Base-by-base conservation (phyloP, 345 rosid species). In the Eucalyptus tenuipes region DNA sequence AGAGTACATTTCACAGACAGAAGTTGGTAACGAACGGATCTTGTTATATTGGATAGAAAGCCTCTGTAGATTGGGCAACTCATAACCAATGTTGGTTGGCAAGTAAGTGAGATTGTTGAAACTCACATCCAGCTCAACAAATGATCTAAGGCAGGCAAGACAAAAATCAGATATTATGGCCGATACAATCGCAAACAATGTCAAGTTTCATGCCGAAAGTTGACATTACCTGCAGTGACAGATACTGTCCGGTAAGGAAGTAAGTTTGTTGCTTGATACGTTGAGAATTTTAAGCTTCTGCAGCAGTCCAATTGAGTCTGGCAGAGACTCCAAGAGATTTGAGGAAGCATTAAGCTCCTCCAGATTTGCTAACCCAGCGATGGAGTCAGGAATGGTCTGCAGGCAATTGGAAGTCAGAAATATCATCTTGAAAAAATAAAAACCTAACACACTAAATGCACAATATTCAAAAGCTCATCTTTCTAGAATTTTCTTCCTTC, bases 11-110 rank as follows among this genome's bases (percentile, higher is more conserved):
- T 95, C 97, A 22, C 96, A 96, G 29, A 95, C 85, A 6, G 98
- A 96, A 52, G 94, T 92, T 47, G 99, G 98, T 86, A 97, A 91
- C 6, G 94, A 94, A 68, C 95, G 93, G 88, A 97, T 93, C 92
- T 97, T 97, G 94, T 96, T 97, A 91, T 95, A 91, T 89, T 95
- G 96, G 44, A 97, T 90, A 7, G 90, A 89, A 40, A 97, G 95
- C 92, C 87, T 95, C 89, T 94, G 94, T 44, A 97, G 95, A 50
- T 92, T 93, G 71, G 92, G 91, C 90, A 95, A 86, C 88, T 94
- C 99, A 89, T 89, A 89, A 50, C 99, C 99, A 25, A 97, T 95
- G 91, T 97, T 95, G 31, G 99, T 96, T 42, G 99, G 99, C 94
- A 97, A 95, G 90, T 94, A 95, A 1, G 96, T 89, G 68, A 97